These are phyloP conservation scores for Arabidopsis arenosa DNA, from an alignment of 345 rosid genomes.

Conservation along the genomic window DNA sequence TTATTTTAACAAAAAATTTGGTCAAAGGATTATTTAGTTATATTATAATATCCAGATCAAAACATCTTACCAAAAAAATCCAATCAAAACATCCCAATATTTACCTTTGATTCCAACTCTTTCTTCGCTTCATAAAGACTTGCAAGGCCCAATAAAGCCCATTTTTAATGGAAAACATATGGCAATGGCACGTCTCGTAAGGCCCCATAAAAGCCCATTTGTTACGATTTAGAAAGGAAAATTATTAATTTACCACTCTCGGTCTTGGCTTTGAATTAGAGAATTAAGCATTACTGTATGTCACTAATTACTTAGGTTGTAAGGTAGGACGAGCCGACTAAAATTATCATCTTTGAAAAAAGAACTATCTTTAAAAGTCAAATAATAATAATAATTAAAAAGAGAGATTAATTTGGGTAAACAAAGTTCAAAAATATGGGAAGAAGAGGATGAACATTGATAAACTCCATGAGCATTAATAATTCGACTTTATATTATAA, in stretches of 20 bases:
- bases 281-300: background rate
- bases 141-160: conserved; percentile 18
- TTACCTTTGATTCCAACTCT: background rate
- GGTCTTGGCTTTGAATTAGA: conserved; percentile 10
- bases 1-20: background rate
- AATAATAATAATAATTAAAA: conserved; percentile 13
- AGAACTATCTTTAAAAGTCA: conserved; percentile 11
- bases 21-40: too few species aligned
- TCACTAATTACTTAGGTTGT: conserved; percentile 24
- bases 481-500: conserved; percentile 32
- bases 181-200: background rate
- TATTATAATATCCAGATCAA: conserved; percentile 6
- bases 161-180: background rate
- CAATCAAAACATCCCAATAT: too few species aligned
- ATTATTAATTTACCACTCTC: background rate
- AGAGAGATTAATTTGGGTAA: conserved; percentile 35
- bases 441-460: conserved; percentile 47
- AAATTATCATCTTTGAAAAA: background rate
- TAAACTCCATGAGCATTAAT: conserved; percentile 31
- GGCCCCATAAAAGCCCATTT: conserved; percentile 22
- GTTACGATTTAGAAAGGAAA: background rate
- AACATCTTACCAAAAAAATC: background rate
- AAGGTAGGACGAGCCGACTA: conserved; percentile 36
- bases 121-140: background rate
- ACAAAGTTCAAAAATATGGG: conserved; percentile 45